Conservation (phyloP, 768 basidiomycete genomes). For the Epithele typhae region DNA sequence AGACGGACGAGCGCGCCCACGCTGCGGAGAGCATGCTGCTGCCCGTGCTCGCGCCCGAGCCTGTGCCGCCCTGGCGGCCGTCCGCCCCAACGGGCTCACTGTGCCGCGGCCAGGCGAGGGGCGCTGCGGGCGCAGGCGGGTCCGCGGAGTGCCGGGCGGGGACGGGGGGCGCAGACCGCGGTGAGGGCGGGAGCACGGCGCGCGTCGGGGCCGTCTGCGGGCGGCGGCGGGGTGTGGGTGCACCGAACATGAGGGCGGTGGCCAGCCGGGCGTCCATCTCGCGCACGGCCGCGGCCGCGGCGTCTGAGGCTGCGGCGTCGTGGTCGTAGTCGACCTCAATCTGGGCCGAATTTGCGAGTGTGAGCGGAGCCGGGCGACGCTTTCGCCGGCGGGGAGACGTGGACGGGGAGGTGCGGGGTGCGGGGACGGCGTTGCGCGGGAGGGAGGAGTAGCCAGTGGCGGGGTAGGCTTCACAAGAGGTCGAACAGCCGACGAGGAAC, state of each 20-base stretch:
- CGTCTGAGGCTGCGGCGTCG: too few species aligned
- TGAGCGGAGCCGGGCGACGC: slow-evolving; percentile 9
- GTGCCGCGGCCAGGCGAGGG: background rate
- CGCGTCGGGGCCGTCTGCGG: slow-evolving; percentile 1
- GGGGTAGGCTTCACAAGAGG: slow-evolving; percentile 9
- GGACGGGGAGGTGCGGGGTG: background rate
- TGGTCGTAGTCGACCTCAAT: background rate
- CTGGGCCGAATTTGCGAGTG: slow-evolving; percentile 8
- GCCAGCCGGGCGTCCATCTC: background rate
- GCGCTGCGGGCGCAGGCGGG: background rate
- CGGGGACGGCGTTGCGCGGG: background rate
- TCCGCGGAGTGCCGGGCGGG: background rate
- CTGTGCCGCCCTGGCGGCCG: too few species aligned
- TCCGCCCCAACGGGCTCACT: background rate
- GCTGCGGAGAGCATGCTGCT: background rate
- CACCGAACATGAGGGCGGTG: background rate
- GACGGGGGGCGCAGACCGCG: background rate
- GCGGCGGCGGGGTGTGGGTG: background rate
- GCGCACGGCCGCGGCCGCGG: too few species aligned
- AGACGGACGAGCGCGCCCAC: background rate
- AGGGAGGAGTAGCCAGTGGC: slow-evolving; percentile 8
- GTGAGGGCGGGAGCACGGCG: background rate
- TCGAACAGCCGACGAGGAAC: slow-evolving; percentile 19
- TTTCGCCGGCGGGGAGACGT: slow-evolving; percentile 1
- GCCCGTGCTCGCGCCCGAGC: background rate